phyloP scores from a whole-genome alignment of 129 eudicot species.

The Arctium minus region DNA sequence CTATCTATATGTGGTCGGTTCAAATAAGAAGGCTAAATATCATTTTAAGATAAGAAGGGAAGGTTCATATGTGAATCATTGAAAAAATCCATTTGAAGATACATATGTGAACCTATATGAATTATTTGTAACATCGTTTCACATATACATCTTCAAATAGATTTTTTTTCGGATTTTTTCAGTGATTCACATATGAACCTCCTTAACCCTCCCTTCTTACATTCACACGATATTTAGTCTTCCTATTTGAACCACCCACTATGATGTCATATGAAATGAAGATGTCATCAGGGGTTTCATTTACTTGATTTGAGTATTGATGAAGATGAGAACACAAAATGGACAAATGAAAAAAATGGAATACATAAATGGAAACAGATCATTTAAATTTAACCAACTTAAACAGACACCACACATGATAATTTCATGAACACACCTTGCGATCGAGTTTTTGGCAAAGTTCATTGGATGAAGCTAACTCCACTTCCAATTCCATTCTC shows the following conservation, averaged over 20 bases:
- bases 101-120: too few relatives aligned
- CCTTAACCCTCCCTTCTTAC: too few relatives aligned
- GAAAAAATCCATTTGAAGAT: too few relatives aligned
- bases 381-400: background rate
- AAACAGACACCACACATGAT: background rate
- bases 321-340: background rate
- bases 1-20: background rate
- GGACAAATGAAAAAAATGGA: background rate
- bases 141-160: too few relatives aligned
- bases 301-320: constrained; percentile 4
- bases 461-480: constrained; percentile 44
- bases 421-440: constrained; percentile 34
- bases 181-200: too few relatives aligned
- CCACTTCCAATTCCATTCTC: constrained; percentile 37
- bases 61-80: too few relatives aligned
- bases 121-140: too few relatives aligned
- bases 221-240: too few relatives aligned
- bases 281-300: background rate
- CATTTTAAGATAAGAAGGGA: too few relatives aligned
- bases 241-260: too few relatives aligned
- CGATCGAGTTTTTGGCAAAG: constrained; percentile 40
- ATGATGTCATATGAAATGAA: background rate
- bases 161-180: too few relatives aligned
- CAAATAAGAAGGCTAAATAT: too few relatives aligned
- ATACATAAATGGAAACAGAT: background rate